These are phyloP conservation scores for Saccharomyces paradoxus DNA, from an alignment of 805 yeast species.

Conservation along the genomic window DNA sequence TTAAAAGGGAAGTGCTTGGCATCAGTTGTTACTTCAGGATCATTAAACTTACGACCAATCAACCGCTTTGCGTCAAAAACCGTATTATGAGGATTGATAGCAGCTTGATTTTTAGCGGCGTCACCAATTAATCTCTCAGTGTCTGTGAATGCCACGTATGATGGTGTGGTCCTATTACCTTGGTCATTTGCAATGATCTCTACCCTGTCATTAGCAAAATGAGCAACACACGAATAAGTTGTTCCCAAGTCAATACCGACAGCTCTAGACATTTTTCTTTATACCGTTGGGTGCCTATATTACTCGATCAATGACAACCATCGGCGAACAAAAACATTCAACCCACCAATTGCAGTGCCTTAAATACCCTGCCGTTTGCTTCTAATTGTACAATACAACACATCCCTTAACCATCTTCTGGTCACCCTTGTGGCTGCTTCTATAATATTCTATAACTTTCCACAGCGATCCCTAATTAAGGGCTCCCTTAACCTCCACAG, in stretches of 20 bases:
- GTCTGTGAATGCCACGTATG: slow-evolving; percentile 88
- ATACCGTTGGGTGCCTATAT: slow-evolving; percentile 34
- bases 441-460: not conserved
- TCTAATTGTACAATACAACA: not conserved
- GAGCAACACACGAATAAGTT: slow-evolving; percentile 92
- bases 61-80: slow-evolving; percentile 86
- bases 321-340: not conserved
- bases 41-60: slow-evolving; percentile 78
- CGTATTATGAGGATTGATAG: slow-evolving; percentile 83
- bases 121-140: slow-evolving; percentile 89
- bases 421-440: not conserved
- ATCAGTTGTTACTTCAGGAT: slow-evolving; percentile 69
- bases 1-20: slow-evolving; percentile 80
- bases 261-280: slow-evolving; percentile 37
- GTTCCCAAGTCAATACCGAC: slow-evolving; percentile 76
- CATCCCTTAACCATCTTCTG: not conserved
- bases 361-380: slow-evolving; percentile 33
- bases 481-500: slow-evolving; percentile 32
- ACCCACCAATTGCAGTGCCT: slow-evolving; percentile 51
- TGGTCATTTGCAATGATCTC: slow-evolving; percentile 95
- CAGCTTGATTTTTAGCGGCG: slow-evolving; percentile 95
- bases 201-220: slow-evolving; percentile 80
- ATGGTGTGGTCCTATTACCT: slow-evolving; percentile 96
- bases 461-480: not conserved
- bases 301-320: slow-evolving; percentile 45